Base-by-base conservation (phyloP, 2,329 filamentous ascomycete species). In the Ilyonectria mors-panacis region DNA sequence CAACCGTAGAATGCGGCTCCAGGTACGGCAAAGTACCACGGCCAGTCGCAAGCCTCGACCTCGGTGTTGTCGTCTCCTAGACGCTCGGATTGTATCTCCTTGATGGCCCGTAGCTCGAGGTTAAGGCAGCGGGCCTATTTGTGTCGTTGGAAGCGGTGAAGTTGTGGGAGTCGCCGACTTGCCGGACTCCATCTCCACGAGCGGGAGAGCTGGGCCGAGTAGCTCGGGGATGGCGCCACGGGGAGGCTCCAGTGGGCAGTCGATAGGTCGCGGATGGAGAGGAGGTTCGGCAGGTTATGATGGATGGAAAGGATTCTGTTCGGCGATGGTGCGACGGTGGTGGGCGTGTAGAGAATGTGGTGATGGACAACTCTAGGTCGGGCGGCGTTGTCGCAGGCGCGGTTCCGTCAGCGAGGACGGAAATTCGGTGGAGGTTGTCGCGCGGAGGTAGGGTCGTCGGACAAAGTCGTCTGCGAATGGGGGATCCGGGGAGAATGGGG, bases 101-200 rank as follows among this genome's bases (percentile, higher is more conserved):
- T 23, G 39, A 28, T 44, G 51, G 26, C 19, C 60, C 59, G 53
- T 37, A 55, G 53, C 37, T 61, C 61, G 45, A 48, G 44, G 42
- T 45, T 69, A 70, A 67, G 70, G 69, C 55, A 66, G 63, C 26
- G 55, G 39, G 54, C 58, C 67, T 66, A 63, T 68, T 44, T 67
- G 56, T 69, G 60, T 72, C 35, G 71, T 64, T 65, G 57, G 67
- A 56, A 59, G 63, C 55, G 65, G 66, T 65, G 65, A 68, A 60
- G 59, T 76, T 61, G 65, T 75, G 67, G 62, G 44, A 67, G 67
- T 59, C 65, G 69, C 65, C 50, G 70, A 70, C 66, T 76, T 74
- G 65, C 75, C 75, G 73, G 77, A 74, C 79, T 82, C 81, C 81
- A 83, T 83, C 79, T 80, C 81, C 77, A 77, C 77, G 70, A 73